Base-by-base conservation (phyloP, 139 green algal species). In the Desmodesmus armatus region DNA sequence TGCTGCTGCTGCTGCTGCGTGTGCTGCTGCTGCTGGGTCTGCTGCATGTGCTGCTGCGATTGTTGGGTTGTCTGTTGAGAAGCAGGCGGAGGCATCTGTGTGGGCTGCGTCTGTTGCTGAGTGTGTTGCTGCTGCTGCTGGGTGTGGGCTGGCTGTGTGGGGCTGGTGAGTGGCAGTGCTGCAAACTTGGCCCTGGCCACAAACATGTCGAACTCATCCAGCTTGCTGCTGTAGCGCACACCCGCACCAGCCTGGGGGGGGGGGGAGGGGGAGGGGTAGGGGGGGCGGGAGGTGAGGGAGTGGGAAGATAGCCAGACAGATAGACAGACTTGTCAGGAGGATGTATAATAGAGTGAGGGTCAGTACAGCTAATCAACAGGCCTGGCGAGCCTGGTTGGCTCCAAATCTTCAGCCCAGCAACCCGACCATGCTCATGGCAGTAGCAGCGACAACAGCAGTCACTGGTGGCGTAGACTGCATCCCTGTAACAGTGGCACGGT, bases 151-250 rank as follows among this genome's bases (percentile, higher is more conserved):
- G 78, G 66, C 31, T n/a, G 39, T 37, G 17, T 40, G 78, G 19
- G 44, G 65, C 72, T 72, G 65, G 66, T 25, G 65, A 95, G 70
- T 17, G 67, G 60, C 66, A 96, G 90, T 13, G 88, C 77, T 4
- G 91, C 87, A 88, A 94, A 91, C 86, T 95, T 95, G 63, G 91
- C 82, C 35, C 90, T 90, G 3, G 63, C 72, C 35, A 94, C 91
- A 89, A 96, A 96, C 37, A 86, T 80, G 40, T 94, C 89, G 81
- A 97, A 98, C 23, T 94, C 94, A 35, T 94, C 93, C 63, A 97
- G 81, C 86, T 97, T 97, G 76, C 90, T 94, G 31, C 55, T 81
- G 78, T 93, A 95, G 19, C n/a, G 5, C 31, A 85, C 25, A n/a
- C 41, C 67, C 17, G 49, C 65, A 11, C 44, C 85, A 67, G 63